Conservation (phyloP, 257 asterid genomes). For the Forsythia suspensa region DNA sequence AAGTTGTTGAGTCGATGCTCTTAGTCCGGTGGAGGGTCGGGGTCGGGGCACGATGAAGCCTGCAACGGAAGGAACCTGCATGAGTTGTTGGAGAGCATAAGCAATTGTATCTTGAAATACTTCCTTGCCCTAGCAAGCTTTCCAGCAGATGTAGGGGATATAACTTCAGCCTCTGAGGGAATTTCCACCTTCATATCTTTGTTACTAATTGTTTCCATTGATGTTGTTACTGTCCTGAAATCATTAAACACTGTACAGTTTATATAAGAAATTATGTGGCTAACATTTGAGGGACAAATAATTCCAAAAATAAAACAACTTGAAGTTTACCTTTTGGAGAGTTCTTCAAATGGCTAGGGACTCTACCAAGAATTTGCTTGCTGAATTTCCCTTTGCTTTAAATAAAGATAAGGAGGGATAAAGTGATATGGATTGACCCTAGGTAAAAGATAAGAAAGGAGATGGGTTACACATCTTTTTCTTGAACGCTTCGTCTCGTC, state of each 20-base stretch:
- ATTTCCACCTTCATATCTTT: conserved; percentile 59
- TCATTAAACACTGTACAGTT: not conserved
- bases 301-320: not conserved
- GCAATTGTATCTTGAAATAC: conserved; percentile 55
- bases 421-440: conserved; percentile 19
- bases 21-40: conserved; percentile 54
- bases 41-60: conserved; percentile 51
- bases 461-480: conserved; percentile 17
- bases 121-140: conserved; percentile 69
- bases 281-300: not conserved
- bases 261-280: not conserved
- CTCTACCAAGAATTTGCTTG: conserved; percentile 19
- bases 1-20: conserved; percentile 45
- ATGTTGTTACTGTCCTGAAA: conserved; percentile 31
- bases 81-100: conserved; percentile 82
- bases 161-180: conserved; percentile 22
- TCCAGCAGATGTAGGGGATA: conserved; percentile 25
- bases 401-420: conserved; percentile 24
- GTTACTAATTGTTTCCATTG: conserved; percentile 28
- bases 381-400: conserved; percentile 27
- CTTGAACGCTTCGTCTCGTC: not conserved
- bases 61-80: conserved; percentile 75
- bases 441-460: conserved; percentile 40
- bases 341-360: conserved; percentile 4
- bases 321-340: conserved; percentile 11